Conservation (phyloP, 306 rosid genomes). For the Cucumis cinereus region DNA sequence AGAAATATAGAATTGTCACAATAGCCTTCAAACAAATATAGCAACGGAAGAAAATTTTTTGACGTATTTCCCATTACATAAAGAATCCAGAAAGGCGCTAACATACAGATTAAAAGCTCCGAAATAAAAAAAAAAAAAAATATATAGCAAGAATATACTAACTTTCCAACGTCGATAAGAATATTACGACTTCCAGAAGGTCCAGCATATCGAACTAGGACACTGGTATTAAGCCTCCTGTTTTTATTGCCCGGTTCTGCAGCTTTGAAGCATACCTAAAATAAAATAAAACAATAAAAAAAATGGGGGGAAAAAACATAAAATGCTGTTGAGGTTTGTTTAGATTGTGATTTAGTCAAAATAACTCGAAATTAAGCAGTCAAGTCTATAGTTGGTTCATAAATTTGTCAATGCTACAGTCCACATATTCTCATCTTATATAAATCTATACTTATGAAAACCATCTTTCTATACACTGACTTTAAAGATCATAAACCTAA, state of each 20-base stretch:
- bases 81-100: not conserved
- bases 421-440: not conserved
- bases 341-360: not conserved
- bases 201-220: constrained; percentile 47
- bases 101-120: not conserved
- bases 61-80: not conserved
- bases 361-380: not conserved
- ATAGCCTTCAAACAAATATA: not conserved
- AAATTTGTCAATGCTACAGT: not conserved
- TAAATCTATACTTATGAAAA: too few relatives aligned
- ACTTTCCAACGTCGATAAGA: constrained; percentile 92
- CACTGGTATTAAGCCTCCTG: constrained; percentile 83
- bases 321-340: not conserved
- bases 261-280: constrained; percentile 71
- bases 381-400: not conserved
- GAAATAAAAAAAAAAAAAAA: not conserved
- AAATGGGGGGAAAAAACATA: not conserved
- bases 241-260: constrained; percentile 59
- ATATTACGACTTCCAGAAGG: constrained; percentile 48
- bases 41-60: not conserved
- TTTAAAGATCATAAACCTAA: not conserved
- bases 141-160: constrained; percentile 15
- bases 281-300: not conserved
- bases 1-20: constrained; percentile 7
- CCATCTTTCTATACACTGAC: not conserved